Percentiles rank a stretch among this genome's conserved stretches.
Conservation (phyloP, 1,284 basidiomycete genomes). For the Pseudozyma tsukubaensis region DNA sequence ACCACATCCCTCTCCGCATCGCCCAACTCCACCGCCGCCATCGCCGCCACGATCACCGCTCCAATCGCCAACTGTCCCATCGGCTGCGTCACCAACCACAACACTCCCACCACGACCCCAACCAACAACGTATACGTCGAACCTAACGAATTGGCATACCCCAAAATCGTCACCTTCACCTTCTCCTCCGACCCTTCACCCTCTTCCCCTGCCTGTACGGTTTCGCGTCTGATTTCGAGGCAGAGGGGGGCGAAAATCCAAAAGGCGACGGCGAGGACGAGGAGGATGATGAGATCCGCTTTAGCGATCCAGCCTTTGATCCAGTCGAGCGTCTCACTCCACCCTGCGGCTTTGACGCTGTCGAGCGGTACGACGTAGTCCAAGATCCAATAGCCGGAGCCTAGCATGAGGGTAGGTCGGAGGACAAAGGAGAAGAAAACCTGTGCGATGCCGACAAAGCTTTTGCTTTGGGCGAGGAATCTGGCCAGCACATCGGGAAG, state of each 20-base stretch:
- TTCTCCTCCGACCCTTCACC: slow-evolving; percentile 15
- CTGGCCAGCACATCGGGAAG: slow-evolving; percentile 39
- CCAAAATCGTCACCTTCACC: slow-evolving; percentile 76
- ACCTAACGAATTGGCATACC: slow-evolving; percentile 90
- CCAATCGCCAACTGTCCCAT: slow-evolving; percentile 83
- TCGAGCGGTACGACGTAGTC: slow-evolving; percentile 50
- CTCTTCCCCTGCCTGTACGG: neutral
- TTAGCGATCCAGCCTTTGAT: slow-evolving; percentile 50
- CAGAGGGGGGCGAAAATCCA: slow-evolving; percentile 64
- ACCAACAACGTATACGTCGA: slow-evolving; percentile 86
- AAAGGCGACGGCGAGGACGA: slow-evolving; percentile 37
- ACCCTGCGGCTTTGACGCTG: slow-evolving; percentile 7
- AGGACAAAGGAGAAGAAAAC: slow-evolving; percentile 56
- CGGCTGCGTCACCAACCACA: slow-evolving; percentile 79
- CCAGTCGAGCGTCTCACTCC: slow-evolving; percentile 33
- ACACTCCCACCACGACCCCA: slow-evolving; percentile 75
- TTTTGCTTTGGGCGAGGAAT: slow-evolving; percentile 45
- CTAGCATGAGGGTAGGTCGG: slow-evolving; percentile 56
- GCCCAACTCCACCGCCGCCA: slow-evolving; percentile 56
- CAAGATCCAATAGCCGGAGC: slow-evolving; percentile 58
- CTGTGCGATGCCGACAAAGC: slow-evolving; percentile 53
- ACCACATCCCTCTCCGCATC: slow-evolving; percentile 57
- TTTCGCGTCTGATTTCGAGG: slow-evolving; percentile 55
- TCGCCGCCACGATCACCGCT: slow-evolving; percentile 74
- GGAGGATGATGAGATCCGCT: slow-evolving; percentile 34